Percentiles rank a stretch among this genome's conserved stretches.
These are phyloP conservation scores for Rhizophagus clarus DNA, from an alignment of 192 early-diverging fungal genomes.

Conservation along the genomic window DNA sequence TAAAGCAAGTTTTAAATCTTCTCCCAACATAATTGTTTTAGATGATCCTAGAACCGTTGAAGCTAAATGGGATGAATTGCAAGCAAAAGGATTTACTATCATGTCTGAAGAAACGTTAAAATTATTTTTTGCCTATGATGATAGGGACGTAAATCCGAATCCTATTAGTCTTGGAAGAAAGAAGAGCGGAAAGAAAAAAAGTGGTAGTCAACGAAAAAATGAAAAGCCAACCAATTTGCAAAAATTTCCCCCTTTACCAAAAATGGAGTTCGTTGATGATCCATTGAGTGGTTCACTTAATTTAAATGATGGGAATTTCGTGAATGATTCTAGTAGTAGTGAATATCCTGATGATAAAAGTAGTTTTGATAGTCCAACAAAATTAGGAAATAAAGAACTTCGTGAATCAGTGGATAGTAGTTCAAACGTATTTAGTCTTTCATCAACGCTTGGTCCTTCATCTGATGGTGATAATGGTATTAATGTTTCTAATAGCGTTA, in stretches of 20 bases:
- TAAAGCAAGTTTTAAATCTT: not conserved
- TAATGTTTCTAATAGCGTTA: too few species aligned
- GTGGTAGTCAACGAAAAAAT: not conserved
- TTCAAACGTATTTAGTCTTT: conserved; percentile 11
- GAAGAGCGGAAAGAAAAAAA: not conserved
- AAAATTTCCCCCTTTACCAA: not conserved
- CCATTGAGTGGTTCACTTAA: not conserved
- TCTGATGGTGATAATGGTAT: not conserved
- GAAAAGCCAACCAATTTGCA: not conserved
- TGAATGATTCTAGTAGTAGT: not conserved
- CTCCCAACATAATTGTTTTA: not conserved
- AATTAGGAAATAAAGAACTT: conserved; percentile 5
- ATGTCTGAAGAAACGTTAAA: conserved; percentile 20
- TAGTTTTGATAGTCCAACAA: not conserved
- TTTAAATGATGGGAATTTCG: not conserved
- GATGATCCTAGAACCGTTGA: conserved; percentile 4
- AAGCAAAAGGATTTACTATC: not conserved
- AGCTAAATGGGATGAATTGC: conserved; percentile 25
- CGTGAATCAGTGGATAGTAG: not conserved
- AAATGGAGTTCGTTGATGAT: not conserved
- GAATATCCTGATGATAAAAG: not conserved
- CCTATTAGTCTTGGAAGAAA: not conserved
- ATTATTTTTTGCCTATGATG: conserved; percentile 28
- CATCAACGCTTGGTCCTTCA: not conserved
- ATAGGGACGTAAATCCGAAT: not conserved